Evolutionary conservation across 2,329 filamentous ascomycete genomes (phyloP), one percentile per base, ranked within the genome.

Genomic region (Fusarium hainanense): DNA sequence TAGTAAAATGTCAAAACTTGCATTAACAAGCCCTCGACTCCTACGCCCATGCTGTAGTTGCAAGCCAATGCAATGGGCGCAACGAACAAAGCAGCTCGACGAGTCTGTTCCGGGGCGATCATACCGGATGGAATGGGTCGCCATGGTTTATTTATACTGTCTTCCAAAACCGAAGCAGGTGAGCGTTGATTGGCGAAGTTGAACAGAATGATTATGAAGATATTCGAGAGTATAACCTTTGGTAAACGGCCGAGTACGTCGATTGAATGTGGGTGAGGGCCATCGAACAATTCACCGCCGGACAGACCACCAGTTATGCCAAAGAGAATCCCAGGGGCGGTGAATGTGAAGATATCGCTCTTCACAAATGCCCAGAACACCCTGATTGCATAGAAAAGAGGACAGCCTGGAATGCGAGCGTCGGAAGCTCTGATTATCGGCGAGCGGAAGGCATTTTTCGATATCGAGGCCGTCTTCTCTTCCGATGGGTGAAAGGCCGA

Each of bases 381-480:
- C 18, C 2, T 37, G 0, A 37, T 37, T 4, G 9, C 5, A n/a
- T 37, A 37, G 3, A 11, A n/a, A 37, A 11, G 34, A n/a, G 34
- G n/a, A 9, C 34, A n/a, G 9, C 3, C 1, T 37, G 34, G 5
- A 5, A 37, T 4, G 16, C 34, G 16, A n/a, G 34, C 0, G 16
- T 11, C 0, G 34, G 34, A 11, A 0, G 18, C 9, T 11, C 1
- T 1, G 34, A 37, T 9, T 1, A 1, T 6, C 11, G 34, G 16
- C 9, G 34, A 11, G 34, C 9, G 1, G n/a, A 11, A 0, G 9
- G 9, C 0, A n/a, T 37, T n/a, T 9, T n/a, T n/a, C 9, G 16
- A 7, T n/a, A 0, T n/a, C 0, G 0, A 11, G 34, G 5, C 3
- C 1, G 34, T 37, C 16, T n/a, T 37, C 0, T 37, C 34, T 37